These are phyloP conservation scores for Candida maris DNA, from an alignment of 805 yeast genomes.

Conservation along the genomic window DNA sequence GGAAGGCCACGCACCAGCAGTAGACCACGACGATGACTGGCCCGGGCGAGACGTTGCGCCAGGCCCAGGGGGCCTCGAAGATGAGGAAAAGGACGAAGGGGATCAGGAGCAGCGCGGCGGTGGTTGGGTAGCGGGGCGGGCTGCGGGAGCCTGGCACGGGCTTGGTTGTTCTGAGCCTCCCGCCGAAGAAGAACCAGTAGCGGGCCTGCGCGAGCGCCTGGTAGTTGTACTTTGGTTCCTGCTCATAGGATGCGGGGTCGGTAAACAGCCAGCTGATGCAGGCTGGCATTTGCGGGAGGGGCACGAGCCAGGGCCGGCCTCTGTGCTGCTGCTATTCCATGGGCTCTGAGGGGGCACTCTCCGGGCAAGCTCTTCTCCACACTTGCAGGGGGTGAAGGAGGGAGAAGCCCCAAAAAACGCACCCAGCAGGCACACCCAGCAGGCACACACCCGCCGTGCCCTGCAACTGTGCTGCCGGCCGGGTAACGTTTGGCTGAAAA, in stretches of 20 bases:
- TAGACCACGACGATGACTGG: slow-evolving; percentile 55
- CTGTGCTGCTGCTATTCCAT: no score
- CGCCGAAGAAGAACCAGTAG: slow-evolving; percentile 59
- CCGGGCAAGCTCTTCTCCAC: no score
- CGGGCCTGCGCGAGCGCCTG: slow-evolving; percentile 39
- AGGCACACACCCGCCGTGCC: no score
- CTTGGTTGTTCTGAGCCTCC: slow-evolving; percentile 49
- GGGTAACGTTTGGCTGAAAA: slow-evolving; percentile 1
- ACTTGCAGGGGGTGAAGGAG: no score
- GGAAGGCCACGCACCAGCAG: slow-evolving; percentile 48
- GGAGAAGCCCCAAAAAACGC: no score
- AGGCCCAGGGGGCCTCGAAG: slow-evolving; percentile 49
- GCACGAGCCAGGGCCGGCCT: background rate
- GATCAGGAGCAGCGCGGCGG: slow-evolving; percentile 6
- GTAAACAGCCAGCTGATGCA: slow-evolving; percentile 1
- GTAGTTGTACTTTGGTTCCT: slow-evolving; percentile 34
- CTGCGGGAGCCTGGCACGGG: slow-evolving; percentile 10
- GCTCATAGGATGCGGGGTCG: background rate
- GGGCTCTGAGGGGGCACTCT: no score
- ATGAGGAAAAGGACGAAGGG: slow-evolving; percentile 53
- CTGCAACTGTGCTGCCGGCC: no score
- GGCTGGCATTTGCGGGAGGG: background rate
- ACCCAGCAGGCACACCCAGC: no score
- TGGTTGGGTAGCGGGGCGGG: slow-evolving; percentile 11
- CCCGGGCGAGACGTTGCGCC: slow-evolving; percentile 56